Percentiles rank a stretch among this genome's conserved stretches.
These are phyloP conservation scores for Saksenaea oblongispora DNA, from an alignment of 371 early-diverging fungal genomes.

Conservation along the genomic window DNA sequence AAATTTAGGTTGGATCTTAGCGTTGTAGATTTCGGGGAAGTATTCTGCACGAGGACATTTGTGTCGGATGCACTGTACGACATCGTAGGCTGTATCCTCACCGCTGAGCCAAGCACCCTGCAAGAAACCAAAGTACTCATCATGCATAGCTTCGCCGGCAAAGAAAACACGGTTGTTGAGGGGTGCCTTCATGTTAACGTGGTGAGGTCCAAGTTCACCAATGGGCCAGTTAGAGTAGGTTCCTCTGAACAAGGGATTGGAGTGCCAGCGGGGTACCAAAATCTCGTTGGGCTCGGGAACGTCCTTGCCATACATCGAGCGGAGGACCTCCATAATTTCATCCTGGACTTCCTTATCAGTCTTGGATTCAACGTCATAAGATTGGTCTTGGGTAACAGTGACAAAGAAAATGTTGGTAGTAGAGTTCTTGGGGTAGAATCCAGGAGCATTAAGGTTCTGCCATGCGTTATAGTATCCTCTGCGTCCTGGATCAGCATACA, in stretches of 20 bases:
- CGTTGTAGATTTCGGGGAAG: conserved; percentile 33
- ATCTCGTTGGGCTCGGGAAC: conserved; percentile 33
- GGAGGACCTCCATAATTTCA: conserved; percentile 32
- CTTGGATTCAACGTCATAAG: conserved; percentile 28
- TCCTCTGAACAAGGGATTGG: conserved; percentile 38
- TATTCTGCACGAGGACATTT: conserved; percentile 32
- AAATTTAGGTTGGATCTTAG: conserved; percentile 17
- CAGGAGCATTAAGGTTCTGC: conserved; percentile 36
- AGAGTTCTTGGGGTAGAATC: conserved; percentile 26
- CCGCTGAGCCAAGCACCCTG: conserved; percentile 53
- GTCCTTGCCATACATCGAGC: conserved; percentile 36
- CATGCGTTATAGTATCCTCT: conserved; percentile 38
- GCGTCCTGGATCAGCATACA: conserved; percentile 41
- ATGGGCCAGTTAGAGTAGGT: conserved; percentile 50
- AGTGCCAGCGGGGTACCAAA: conserved; percentile 37
- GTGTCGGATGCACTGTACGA: conserved; percentile 28
- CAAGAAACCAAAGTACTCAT: conserved; percentile 41
- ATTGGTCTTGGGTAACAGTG: conserved; percentile 34
- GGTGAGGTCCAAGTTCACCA: conserved; percentile 46
- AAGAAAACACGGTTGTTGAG: conserved; percentile 43
- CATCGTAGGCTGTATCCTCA: conserved; percentile 23
- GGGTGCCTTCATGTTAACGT: conserved; percentile 46
- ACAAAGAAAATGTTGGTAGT: conserved; percentile 37
- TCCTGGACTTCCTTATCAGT: conserved; percentile 28
- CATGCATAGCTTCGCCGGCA: conserved; percentile 47